Percentiles rank a stretch among this genome's conserved stretches.
phyloP scores from a whole-genome alignment of 345 rosid species.

The Euphorbia pulcherrima region DNA sequence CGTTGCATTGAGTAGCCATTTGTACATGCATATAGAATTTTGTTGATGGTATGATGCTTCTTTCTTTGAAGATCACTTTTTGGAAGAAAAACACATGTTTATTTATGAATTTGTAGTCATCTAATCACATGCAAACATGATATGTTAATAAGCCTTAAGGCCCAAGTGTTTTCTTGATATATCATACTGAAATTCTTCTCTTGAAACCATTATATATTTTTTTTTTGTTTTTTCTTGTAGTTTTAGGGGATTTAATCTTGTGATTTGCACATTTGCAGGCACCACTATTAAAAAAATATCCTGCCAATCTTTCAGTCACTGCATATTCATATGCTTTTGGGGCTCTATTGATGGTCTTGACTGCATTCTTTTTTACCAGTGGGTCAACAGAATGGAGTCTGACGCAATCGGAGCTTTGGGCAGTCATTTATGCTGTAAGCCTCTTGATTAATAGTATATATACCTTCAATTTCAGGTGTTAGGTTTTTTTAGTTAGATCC shows the following conservation, averaged over 20 bases:
- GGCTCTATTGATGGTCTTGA: slow-evolving; percentile 58
- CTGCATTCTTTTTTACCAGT: slow-evolving; percentile 56
- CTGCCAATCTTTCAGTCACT: slow-evolving; percentile 76
- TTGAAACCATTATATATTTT: neutral
- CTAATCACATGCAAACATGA: neutral
- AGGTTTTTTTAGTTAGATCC: neutral
- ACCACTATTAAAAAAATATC: slow-evolving; percentile 71
- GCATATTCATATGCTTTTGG: slow-evolving; percentile 84
- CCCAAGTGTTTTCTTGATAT: neutral
- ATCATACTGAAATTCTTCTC: neutral
- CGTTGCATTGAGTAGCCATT: too few species aligned
- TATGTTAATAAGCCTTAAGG: neutral
- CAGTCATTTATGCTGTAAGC: slow-evolving; percentile 90
- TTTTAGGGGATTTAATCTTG: slow-evolving; percentile 12
- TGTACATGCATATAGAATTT: neutral
- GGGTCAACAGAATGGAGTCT: slow-evolving; percentile 79
- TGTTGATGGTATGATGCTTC: neutral
- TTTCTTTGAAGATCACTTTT: too few species aligned
- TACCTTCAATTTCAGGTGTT: neutral
- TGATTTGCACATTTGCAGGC: slow-evolving; percentile 52
- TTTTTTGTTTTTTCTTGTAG: neutral
- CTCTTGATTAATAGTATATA: slow-evolving; percentile 5
- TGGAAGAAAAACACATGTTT: neutral
- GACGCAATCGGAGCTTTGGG: slow-evolving; percentile 71
- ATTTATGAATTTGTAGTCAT: too few species aligned